Evolutionary conservation across 768 basidiomycete genomes (phyloP).

Genomic region (Phaffia tasmanica): DNA sequence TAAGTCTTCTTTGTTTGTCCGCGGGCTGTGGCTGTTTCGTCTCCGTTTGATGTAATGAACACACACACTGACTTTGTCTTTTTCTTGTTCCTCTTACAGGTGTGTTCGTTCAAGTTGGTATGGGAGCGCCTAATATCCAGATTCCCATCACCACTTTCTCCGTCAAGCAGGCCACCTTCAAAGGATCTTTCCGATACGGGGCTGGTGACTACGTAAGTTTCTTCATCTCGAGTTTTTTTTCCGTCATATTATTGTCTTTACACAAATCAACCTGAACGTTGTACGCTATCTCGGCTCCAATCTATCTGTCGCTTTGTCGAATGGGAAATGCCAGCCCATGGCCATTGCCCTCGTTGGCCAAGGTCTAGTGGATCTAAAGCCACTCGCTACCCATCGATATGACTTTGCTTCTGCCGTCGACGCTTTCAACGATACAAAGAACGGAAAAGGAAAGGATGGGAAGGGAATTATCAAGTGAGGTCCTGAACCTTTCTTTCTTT

Average conservation of each 20-base stretch:
- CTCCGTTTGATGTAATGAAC: too few species aligned
- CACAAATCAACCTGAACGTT: not conserved
- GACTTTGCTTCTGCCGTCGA: slow-evolving; percentile 61
- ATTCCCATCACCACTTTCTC: slow-evolving; percentile 61
- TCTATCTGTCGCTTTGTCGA: slow-evolving; percentile 26
- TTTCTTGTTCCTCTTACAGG: not conserved
- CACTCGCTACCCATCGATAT: slow-evolving; percentile 81
- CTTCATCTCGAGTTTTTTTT: not conserved
- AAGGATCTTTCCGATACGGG: slow-evolving; percentile 84
- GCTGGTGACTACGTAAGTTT: slow-evolving; percentile 57
- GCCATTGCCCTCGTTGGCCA: slow-evolving; percentile 72
- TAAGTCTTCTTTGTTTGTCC: not conserved
- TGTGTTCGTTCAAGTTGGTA: slow-evolving; percentile 49
- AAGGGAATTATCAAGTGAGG: slow-evolving; percentile 65
- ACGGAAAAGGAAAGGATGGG: slow-evolving; percentile 74
- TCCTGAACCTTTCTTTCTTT: slow-evolving; percentile 43
- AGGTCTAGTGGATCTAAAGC: slow-evolving; percentile 73
- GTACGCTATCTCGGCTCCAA: not conserved
- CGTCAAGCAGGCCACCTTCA: slow-evolving; percentile 66
- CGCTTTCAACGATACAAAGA: slow-evolving; percentile 71
- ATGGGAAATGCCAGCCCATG: slow-evolving; percentile 35
- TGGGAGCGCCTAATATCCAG: slow-evolving; percentile 65
- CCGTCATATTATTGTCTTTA: not conserved
- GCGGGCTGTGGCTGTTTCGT: too few species aligned
- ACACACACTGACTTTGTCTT: too few species aligned